Base-by-base conservation (phyloP, 768 basidiomycete species). In the Hericium alpestre region DNA sequence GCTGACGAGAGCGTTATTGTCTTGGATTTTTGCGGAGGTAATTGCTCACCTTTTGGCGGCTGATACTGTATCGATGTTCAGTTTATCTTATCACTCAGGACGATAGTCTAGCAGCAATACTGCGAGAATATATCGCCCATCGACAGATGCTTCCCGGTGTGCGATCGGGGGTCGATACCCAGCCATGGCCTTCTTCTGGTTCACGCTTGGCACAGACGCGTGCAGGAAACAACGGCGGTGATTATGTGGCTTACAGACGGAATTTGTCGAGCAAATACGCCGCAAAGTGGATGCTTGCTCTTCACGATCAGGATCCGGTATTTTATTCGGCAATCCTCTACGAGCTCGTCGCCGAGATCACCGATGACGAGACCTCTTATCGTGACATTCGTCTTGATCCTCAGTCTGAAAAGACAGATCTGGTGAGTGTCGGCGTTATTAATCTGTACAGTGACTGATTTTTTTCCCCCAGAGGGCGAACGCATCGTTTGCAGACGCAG, bases 11-110 rank as follows among this genome's bases (percentile, higher is more conserved):
- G 73, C 73, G 16, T 72, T 90, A 1, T 60, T 90, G 6, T 70
- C 69, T 16, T 93, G 90, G 90, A 80, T 91, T 43, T 69, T 89
- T 53, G 75, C 80, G 4, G 87, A 91, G 75, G 89, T 87, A 59
- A 56, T 72, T 65, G 39, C 38, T 41, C 43, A 11, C 18, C 22
- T 22, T 37, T 51, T 51, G 18, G 16, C 32, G 32, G 1, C 20
- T 12, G 20, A 53, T 55, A 25, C 4, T 10, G 8, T 32, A 32
- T 32, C 8, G 9, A 32, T 32, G 32, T 6, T 50, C 12, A 38
- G 53, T 20, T 58, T 15, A 27, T 49, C 41, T 27, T 32, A 47
- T 16, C 47, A 32, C 32, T 20, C 54, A 88, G 86, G 88, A 91
- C 61, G 77, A 83, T 52, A 78, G 75, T 60, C 71, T 92, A 22